Base-by-base conservation (phyloP, 306 rosid species). In the Prunus kanzakura region DNA sequence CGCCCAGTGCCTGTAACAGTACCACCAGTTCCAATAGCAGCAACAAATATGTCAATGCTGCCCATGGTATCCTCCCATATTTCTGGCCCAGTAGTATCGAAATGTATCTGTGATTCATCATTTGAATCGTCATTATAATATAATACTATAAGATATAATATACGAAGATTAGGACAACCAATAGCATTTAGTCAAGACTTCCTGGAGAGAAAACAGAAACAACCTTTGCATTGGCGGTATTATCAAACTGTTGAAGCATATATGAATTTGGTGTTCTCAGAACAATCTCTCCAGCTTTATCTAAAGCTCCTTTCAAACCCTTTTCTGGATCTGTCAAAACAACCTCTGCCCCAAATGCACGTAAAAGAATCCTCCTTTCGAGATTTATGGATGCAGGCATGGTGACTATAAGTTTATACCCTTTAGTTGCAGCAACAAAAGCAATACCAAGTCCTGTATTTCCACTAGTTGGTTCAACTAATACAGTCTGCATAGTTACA, bases 21-120 rank as follows among this genome's bases (percentile, higher is more conserved):
- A 55, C 98, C 98, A 64, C 97, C 98, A 76, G 97, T 92, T 88
- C 98, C 98, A 80, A 95, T 88, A 76, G 91, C 87, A 78, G 97
- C 96, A 82, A 95, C 95, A 72, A 92, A 85, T 61, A 90, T 80
- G 80, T 95, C 98, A 82, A 90, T 84, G 69, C 73, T 89, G 61
- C 98, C 97, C 87, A 94, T 62, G 75, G 98, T 94, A 79, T 94
- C 98, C 88, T 92, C 97, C 98, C 98, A 94, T 86, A 94, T 94
- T 84, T 94, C 98, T 70, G 98, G 98, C 67, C 97, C 98, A 64
- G 98, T 94, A 74, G 97, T 89, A 86, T 91, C 96, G 78, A 90
- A 94, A 90, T 95, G 98, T 74, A 92, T 88, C 97, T 92, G 98
- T 80, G 87, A 86, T 84, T 88, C 81, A 72, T 50, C 68, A 84